Evolutionary conservation across 257 asterid genomes (phyloP).

Genomic region (Solanum corneliomulleri): DNA sequence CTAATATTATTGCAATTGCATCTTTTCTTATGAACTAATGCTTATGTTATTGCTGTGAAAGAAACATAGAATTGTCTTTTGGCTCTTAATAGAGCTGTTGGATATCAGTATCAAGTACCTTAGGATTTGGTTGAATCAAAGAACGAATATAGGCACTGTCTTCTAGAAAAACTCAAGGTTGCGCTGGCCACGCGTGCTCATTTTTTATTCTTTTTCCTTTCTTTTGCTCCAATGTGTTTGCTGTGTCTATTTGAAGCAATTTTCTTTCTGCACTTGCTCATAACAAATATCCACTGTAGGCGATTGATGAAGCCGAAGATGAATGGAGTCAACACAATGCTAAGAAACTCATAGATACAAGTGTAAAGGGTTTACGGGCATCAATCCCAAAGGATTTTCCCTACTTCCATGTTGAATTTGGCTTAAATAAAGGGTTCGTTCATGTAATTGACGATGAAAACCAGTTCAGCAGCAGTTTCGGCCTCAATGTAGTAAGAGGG

Average conservation of each 20-base stretch:
- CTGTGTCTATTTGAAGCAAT: neutral
- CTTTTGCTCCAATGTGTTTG: neutral
- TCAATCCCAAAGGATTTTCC: slow-evolving; percentile 94
- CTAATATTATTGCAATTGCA: neutral
- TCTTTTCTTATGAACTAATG: neutral
- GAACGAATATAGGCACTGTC: neutral
- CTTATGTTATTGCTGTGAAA: neutral
- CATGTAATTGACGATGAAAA: slow-evolving; percentile 91
- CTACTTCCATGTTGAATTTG: slow-evolving; percentile 91
- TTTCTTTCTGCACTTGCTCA: neutral
- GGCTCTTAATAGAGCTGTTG: neutral
- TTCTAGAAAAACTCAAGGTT: neutral
- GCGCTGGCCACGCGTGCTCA: neutral
- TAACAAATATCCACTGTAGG: slow-evolving; percentile 28
- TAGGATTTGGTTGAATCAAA: neutral
- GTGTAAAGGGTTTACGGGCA: slow-evolving; percentile 65
- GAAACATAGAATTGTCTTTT: neutral
- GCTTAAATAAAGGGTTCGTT: slow-evolving; percentile 67
- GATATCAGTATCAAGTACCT: neutral
- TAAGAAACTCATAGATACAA: slow-evolving; percentile 89
- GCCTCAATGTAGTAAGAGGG: slow-evolving; percentile 72
- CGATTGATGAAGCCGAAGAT: slow-evolving; percentile 94
- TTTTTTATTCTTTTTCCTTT: neutral
- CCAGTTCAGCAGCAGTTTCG: slow-evolving; percentile 67
- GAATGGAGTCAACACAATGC: slow-evolving; percentile 99